A percentile compares a stretch with the other conserved stretches of the same genome.
Evolutionary conservation across 495 filamentous ascomycete genomes (phyloP).

Genomic region (Hypoxylon rickii): DNA sequence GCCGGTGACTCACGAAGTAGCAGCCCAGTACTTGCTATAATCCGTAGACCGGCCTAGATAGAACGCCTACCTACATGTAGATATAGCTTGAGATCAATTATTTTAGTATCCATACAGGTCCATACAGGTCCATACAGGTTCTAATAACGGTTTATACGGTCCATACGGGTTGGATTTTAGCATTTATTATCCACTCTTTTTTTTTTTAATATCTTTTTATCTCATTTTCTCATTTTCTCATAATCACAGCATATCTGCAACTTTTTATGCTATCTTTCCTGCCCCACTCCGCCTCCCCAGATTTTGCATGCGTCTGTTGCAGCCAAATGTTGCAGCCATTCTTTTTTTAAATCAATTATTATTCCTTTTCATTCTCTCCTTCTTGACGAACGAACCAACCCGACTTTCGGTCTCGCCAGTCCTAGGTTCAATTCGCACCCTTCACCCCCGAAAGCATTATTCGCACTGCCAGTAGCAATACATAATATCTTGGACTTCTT

Average conservation of each 20-base stretch:
- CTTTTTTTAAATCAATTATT: slow-evolving; percentile 8
- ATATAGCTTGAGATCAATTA: too few species aligned
- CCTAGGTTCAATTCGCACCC: neutral
- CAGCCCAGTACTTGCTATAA: neutral
- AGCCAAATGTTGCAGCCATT: too few species aligned
- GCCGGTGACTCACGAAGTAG: too few species aligned
- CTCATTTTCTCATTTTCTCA: too few species aligned
- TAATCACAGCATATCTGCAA: slow-evolving; percentile 15
- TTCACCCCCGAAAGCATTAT: neutral
- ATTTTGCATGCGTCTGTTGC: slow-evolving; percentile 21
- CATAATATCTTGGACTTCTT: neutral
- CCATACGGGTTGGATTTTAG: too few species aligned
- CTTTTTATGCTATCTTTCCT: slow-evolving; percentile 32
- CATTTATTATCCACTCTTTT: slow-evolving; percentile 10
- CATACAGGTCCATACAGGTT: too few species aligned
- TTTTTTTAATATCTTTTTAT: too few species aligned
- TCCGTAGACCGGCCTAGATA: too few species aligned
- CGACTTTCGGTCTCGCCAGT: neutral
- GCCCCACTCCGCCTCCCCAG: slow-evolving; percentile 23
- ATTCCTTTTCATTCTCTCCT: slow-evolving; percentile 2
- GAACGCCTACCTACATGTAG: too few species aligned
- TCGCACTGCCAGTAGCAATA: slow-evolving; percentile 10
- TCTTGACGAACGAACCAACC: neutral
- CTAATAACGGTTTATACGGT: too few species aligned
- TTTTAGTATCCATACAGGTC: too few species aligned